Base-by-base conservation (phyloP, 345 rosid species). In the Melaleuca alternifolia region DNA sequence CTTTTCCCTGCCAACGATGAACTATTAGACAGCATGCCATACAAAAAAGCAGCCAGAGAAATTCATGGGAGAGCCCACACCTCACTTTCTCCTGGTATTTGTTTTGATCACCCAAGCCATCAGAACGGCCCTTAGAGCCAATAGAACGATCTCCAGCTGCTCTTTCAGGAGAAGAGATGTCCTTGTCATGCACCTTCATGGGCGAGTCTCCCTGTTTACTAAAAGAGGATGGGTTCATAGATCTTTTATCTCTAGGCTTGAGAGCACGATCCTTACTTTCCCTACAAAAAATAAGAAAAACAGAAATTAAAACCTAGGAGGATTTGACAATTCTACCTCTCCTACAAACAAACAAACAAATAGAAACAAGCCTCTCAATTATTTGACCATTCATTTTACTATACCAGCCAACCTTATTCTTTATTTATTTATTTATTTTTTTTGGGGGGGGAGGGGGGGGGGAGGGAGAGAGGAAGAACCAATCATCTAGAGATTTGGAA, bases 1-100 rank as follows among this genome's bases (percentile, higher is more conserved):
- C 87, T 89, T 97, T 61, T 90, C 93, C 56, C 97, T 97, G 95
- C 52, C 85, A 90, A 82, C 59, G 91, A 89, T n/a, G 54, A 54
- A 37, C 48, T 71, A 71, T 71, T 71, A 71, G 81, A 71, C 48
- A 71, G 81, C 81, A 71, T 20, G 26, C 48, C 37, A 59, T 24
- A 7, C 54, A 50, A 54, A 46, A 33, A 56, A 76, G 61, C 59
- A 86, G 26, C 53, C n/a, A 59, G 84, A 82, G 41, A 76, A 33
- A 85, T 79, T 53, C 83, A 77, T 23, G 84, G 83, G 54, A 59
- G 57, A 61, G 15, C 37, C n/a, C 85, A 85, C 90, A 95, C 98
- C 95, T 91, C 89, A 87, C 89, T 85, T 89, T 88, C 86, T 90
- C 94, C 87, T 61, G 88, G 88, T 89, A 93, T 86, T 88, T 89